These are phyloP conservation scores for Mortierella sp. DNA, from an alignment of 371 early-diverging fungal genomes.

Conservation along the genomic window DNA sequence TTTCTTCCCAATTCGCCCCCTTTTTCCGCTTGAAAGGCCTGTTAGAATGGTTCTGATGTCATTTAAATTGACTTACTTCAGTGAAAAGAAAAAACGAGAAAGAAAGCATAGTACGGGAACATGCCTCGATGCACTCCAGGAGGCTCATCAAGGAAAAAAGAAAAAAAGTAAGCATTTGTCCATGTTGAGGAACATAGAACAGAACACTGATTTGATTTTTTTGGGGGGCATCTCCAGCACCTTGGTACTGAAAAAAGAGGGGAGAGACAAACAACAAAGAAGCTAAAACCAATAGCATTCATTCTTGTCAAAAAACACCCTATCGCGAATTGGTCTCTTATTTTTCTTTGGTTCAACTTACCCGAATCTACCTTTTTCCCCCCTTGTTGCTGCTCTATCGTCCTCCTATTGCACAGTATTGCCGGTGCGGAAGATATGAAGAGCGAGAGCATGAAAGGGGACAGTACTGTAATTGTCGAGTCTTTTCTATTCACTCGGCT, in stretches of 20 bases:
- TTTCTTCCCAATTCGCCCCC: not conserved
- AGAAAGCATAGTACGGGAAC: not conserved
- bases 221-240: not conserved
- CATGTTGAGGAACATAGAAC: not conserved
- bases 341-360: too few species aligned
- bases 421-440: too few species aligned
- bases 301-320: not conserved
- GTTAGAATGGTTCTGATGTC: not conserved
- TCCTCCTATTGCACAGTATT: too few species aligned
- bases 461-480: too few species aligned
- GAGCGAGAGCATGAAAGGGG: too few species aligned
- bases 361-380: too few species aligned
- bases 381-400: too few species aligned
- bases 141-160: not conserved
- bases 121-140: not conserved
- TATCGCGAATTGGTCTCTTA: not conserved
- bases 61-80: not conserved
- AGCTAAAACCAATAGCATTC: not conserved
- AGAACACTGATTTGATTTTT: not conserved
- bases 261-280: not conserved
- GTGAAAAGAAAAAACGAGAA: not conserved
- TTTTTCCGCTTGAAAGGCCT: not conserved
- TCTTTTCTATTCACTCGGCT: too few species aligned
- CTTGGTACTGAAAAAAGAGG: not conserved
- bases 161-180: not conserved